A percentile compares a stretch with the other conserved stretches of the same genome.
Evolutionary conservation across 192 early-diverging fungal species (phyloP).

Genomic region (Mortierella hygrophila): DNA sequence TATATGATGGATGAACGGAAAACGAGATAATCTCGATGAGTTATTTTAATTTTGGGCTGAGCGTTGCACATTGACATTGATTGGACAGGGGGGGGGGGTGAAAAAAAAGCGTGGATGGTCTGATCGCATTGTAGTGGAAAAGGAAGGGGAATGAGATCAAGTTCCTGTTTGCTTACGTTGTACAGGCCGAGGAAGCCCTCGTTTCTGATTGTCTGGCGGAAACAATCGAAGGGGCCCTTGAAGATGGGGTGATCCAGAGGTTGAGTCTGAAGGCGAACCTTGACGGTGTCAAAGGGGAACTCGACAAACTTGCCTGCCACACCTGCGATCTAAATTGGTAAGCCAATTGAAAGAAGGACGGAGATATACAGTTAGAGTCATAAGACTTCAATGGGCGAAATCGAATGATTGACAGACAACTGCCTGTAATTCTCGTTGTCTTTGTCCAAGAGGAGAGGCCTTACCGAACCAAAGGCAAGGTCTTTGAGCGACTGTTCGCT

Average conservation of each 20-base stretch:
- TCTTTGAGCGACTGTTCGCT: constrained; percentile 53
- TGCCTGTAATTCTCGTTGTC: neutral
- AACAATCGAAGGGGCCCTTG: constrained; percentile 85
- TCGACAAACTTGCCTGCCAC: constrained; percentile 95
- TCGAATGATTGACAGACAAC: neutral
- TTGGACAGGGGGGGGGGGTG: neutral
- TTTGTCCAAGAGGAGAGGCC: neutral
- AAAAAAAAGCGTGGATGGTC: neutral
- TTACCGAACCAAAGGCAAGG: constrained; percentile 53
- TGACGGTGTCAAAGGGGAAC: constrained; percentile 96
- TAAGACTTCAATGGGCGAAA: neutral
- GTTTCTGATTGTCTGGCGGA: constrained; percentile 75
- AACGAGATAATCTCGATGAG: neutral
- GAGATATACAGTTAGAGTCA: neutral
- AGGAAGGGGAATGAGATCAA: neutral
- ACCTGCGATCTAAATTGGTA: constrained; percentile 75
- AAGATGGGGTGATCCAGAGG: constrained; percentile 74
- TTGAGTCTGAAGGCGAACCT: constrained; percentile 93
- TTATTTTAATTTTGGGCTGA: neutral
- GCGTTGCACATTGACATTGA: neutral
- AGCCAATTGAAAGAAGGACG: neutral
- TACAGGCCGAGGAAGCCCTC: constrained; percentile 92
- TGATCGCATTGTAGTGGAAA: neutral
- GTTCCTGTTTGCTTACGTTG: constrained; percentile 67
- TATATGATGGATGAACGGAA: constrained; percentile 34